phyloP scores from a whole-genome alignment of 106 monocot species.

The Allium sativum region DNA sequence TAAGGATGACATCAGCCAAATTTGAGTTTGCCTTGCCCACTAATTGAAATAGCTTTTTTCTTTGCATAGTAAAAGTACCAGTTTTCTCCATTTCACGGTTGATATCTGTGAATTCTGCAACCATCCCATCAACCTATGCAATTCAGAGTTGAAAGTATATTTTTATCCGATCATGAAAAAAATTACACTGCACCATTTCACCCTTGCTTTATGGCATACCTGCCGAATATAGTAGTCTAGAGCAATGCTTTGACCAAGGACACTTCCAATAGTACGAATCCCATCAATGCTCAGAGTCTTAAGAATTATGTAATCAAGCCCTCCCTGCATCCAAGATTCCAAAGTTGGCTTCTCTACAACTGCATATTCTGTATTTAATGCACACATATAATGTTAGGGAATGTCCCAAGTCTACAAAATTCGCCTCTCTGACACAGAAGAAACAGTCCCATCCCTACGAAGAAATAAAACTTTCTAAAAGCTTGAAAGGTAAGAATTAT shows the following conservation, averaged over 20 bases:
- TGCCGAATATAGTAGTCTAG: constrained; percentile 64
- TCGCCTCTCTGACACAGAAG: no score
- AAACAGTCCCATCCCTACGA: no score
- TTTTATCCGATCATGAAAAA: no score
- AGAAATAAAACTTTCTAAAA: no score
- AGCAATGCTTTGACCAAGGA: constrained; percentile 71
- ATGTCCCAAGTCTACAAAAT: not conserved
- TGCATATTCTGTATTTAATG: constrained; percentile 47
- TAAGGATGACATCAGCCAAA: constrained; percentile 63
- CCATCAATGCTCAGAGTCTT: constrained; percentile 64
- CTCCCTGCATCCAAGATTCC: constrained; percentile 76
- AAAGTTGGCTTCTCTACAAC: constrained; percentile 58
- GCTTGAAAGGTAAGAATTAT: no score
- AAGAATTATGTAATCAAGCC: constrained; percentile 60
- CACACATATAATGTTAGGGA: constrained; percentile 1
- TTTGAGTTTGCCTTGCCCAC: constrained; percentile 75
- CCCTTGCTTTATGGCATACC: constrained; percentile 16
- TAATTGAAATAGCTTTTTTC: constrained; percentile 69
- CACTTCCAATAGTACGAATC: constrained; percentile 76
- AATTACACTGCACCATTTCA: no score
- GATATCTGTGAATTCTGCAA: constrained; percentile 73
- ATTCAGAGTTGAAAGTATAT: no score
- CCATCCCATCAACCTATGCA: constrained; percentile 70
- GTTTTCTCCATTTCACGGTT: constrained; percentile 73
- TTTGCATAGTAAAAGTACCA: constrained; percentile 67